phyloP scores from a whole-genome alignment of 2,329 filamentous ascomycete genomes.

The Hirsutella thompsonii region DNA sequence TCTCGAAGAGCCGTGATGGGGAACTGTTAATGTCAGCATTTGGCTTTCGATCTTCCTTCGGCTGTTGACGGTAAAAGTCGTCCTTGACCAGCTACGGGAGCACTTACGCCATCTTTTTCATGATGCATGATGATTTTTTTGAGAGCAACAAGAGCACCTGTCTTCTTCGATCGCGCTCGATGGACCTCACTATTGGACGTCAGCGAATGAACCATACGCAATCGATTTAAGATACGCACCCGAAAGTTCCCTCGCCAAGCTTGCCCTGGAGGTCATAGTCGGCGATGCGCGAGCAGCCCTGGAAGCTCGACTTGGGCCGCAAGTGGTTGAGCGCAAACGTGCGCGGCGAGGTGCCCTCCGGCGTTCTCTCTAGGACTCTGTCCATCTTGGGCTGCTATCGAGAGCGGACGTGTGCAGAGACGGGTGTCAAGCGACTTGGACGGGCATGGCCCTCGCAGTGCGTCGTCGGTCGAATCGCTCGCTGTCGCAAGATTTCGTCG shows the following conservation, averaged over 20 bases:
- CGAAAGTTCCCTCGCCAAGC: constrained; percentile 91
- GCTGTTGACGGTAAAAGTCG: background rate
- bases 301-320: constrained; percentile 50
- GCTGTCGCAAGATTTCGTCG: too few relatives aligned
- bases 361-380: constrained; percentile 14
- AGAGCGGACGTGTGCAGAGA: background rate
- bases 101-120: constrained; percentile 81
- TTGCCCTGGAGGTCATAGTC: constrained; percentile 73
- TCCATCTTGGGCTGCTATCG: constrained; percentile 14
- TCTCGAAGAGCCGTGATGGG: constrained; percentile 97
- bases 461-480: background rate
- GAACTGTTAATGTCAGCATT: constrained; percentile 40
- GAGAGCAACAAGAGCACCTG: constrained; percentile 65
- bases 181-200: constrained; percentile 61
- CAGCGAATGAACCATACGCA: background rate
- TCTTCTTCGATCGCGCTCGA: constrained; percentile 67
- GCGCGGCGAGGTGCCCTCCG: constrained; percentile 35
- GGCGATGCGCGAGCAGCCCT: constrained; percentile 70
- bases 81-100: background rate
- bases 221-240: constrained; percentile 34
- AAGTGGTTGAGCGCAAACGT: constrained; percentile 43
- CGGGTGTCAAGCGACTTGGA: background rate
- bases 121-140: constrained; percentile 99
- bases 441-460: too few relatives aligned
- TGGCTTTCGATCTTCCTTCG: too few relatives aligned